phyloP scores from a whole-genome alignment of 2,329 filamentous ascomycete genomes.

The Ophiocordyceps australis region DNA sequence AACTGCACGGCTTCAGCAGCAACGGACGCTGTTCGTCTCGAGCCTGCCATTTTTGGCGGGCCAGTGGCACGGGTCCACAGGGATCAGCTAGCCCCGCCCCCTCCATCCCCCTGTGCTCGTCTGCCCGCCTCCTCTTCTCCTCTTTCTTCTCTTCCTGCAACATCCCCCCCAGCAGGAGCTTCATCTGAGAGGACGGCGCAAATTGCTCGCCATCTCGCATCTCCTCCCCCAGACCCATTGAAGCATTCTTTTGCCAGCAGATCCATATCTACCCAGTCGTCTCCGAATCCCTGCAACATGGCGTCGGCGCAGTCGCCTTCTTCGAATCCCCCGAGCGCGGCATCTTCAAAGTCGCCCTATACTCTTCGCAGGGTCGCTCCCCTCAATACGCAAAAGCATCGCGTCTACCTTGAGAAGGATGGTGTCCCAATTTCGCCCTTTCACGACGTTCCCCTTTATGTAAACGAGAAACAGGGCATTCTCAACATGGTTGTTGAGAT shows the following conservation, averaged over 20 bases:
- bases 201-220: slow-evolving; percentile 35
- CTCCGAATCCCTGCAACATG: slow-evolving; percentile 5
- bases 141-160: slow-evolving; percentile 8
- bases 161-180: background rate
- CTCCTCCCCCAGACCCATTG: too few relatives aligned
- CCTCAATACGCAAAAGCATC: slow-evolving; percentile 89
- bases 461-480: slow-evolving; percentile 87
- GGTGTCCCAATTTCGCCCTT: slow-evolving; percentile 85
- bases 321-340: slow-evolving; percentile 37
- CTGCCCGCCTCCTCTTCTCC: slow-evolving; percentile 5
- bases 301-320: slow-evolving; percentile 6
- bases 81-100: slow-evolving; percentile 15
- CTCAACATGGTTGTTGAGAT: slow-evolving; percentile 99
- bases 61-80: slow-evolving; percentile 1
- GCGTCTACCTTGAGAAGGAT: slow-evolving; percentile 96
- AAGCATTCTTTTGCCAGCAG: too few relatives aligned
- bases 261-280: too few relatives aligned
- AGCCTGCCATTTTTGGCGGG: too few relatives aligned
- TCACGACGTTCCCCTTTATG: slow-evolving; percentile 96
- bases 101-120: slow-evolving; percentile 10
- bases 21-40: too few relatives aligned
- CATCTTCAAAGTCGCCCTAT: slow-evolving; percentile 46
- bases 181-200: slow-evolving; percentile 28
- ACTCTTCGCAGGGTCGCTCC: slow-evolving; percentile 72
- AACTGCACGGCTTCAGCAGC: too few relatives aligned